Percentiles rank a stretch among this genome's conserved stretches.
Evolutionary conservation across 768 basidiomycete genomes (phyloP).

Genomic region (Boletus insuetus): DNA sequence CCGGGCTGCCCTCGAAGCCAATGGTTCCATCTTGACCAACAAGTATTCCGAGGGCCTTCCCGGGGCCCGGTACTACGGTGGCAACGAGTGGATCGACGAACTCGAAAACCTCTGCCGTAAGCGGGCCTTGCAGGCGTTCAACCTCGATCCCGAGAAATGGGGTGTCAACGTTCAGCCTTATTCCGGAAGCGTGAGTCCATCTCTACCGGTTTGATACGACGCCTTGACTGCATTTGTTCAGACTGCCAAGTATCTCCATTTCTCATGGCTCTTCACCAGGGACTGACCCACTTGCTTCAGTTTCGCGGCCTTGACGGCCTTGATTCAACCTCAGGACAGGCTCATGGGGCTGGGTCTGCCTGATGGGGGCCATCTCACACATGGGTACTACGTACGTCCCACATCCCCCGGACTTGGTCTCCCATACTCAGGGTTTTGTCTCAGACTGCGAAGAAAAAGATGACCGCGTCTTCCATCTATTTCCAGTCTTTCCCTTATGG

Average conservation of each 20-base stretch:
- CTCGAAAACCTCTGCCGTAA: slow-evolving; percentile 93
- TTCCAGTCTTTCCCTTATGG: slow-evolving; percentile 98
- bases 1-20: slow-evolving; percentile 94
- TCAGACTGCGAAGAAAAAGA: slow-evolving; percentile 98
- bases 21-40: slow-evolving; percentile 98
- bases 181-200: slow-evolving; percentile 74
- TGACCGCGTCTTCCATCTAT: slow-evolving; percentile 99
- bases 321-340: slow-evolving; percentile 95
- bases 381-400: slow-evolving; percentile 85
- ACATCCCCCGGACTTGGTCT: neutral
- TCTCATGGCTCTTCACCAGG: neutral
- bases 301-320: slow-evolving; percentile 94
- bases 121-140: slow-evolving; percentile 94
- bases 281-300: slow-evolving; percentile 37
- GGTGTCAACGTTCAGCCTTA: slow-evolving; percentile 99
- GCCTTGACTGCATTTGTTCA: slow-evolving; percentile 30
- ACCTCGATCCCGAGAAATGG: slow-evolving; percentile 90
- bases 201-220: neutral
- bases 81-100: slow-evolving; percentile 97
- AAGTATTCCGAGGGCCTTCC: slow-evolving; percentile 99
- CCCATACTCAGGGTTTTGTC: neutral
- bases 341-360: slow-evolving; percentile 99
- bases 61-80: slow-evolving; percentile 94
- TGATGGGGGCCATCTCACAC: slow-evolving; percentile 95
- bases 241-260: slow-evolving; percentile 78